These are phyloP conservation scores for Ganoderma sinense DNA, from an alignment of 1,284 basidiomycete species.

Conservation along the genomic window DNA sequence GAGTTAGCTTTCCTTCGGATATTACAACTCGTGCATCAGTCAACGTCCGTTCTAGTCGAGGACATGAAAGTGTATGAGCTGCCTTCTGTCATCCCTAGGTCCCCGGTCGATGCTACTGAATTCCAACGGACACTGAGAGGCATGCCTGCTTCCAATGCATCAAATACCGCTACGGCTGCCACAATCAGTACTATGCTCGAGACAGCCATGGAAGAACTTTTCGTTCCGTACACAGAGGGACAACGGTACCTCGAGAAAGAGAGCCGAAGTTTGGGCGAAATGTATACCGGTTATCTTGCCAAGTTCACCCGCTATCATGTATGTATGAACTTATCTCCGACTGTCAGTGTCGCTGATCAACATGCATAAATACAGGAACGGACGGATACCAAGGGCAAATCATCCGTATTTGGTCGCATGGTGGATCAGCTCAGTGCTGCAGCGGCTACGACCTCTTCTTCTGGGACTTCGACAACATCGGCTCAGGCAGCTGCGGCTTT, in stretches of 20 bases:
- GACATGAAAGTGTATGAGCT: slow-evolving; percentile 95
- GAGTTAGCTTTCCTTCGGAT: slow-evolving; percentile 93
- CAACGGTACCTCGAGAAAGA: slow-evolving; percentile 94
- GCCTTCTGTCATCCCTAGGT: slow-evolving; percentile 67
- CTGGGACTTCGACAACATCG: slow-evolving; percentile 69
- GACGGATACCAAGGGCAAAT: slow-evolving; percentile 78
- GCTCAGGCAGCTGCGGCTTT: slow-evolving; percentile 83
- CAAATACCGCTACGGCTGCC: slow-evolving; percentile 54
- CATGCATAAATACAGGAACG: slow-evolving; percentile 59
- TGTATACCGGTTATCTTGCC: slow-evolving; percentile 81
- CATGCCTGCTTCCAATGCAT: slow-evolving; percentile 46
- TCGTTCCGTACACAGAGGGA: slow-evolving; percentile 93
- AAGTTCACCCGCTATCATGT: slow-evolving; percentile 93
- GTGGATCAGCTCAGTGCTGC: slow-evolving; percentile 90
- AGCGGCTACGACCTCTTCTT: slow-evolving; percentile 67
- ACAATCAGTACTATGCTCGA: slow-evolving; percentile 89
- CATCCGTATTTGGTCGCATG: slow-evolving; percentile 90
- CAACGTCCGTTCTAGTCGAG: slow-evolving; percentile 84
- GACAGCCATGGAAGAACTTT: slow-evolving; percentile 94
- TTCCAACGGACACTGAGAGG: slow-evolving; percentile 63
- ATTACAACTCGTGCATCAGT: slow-evolving; percentile 87
- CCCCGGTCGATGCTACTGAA: slow-evolving; percentile 65
- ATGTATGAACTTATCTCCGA: slow-evolving; percentile 38
- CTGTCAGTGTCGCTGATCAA: slow-evolving; percentile 4
- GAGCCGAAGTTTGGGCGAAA: slow-evolving; percentile 84